phyloP scores from a whole-genome alignment of 2,329 filamentous ascomycete species.

The Fusarium pininemorale region DNA sequence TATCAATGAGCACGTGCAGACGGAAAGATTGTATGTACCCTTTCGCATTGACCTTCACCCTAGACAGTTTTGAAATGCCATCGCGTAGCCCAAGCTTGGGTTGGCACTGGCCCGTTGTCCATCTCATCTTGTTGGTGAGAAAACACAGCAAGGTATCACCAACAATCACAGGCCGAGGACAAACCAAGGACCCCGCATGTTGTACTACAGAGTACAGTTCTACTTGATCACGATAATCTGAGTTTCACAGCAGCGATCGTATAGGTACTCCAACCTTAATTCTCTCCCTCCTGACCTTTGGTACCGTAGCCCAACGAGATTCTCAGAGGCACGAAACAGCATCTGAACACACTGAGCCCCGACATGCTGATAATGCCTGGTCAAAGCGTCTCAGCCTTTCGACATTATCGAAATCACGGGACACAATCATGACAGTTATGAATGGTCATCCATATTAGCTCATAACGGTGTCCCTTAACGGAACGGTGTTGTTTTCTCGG shows the following conservation, averaged over 20 bases:
- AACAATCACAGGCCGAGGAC: background rate
- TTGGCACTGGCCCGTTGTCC: background rate
- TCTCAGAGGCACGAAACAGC: conserved; percentile 2
- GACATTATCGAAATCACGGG: conserved; percentile 38
- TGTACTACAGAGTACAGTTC: background rate
- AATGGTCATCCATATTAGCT: conserved; percentile 22
- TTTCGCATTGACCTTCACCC: conserved; percentile 1
- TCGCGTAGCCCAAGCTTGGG: background rate
- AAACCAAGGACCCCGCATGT: background rate
- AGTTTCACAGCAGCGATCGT: background rate
- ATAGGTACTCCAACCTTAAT: background rate
- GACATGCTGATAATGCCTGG: conserved; percentile 16
- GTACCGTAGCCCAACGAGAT: background rate
- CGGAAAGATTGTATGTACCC: background rate
- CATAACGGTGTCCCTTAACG: conserved; percentile 32
- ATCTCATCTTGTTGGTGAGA: background rate
- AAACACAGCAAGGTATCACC: background rate
- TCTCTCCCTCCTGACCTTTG: background rate
- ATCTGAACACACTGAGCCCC: background rate
- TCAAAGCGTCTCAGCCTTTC: conserved; percentile 29
- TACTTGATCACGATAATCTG: background rate
- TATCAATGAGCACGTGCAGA: background rate
- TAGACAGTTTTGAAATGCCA: background rate
- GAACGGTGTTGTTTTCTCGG: conserved; percentile 45
- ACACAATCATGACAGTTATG: conserved; percentile 21